Conservation (phyloP, 192 early-diverging fungal genomes). For the Backusella circina region DNA sequence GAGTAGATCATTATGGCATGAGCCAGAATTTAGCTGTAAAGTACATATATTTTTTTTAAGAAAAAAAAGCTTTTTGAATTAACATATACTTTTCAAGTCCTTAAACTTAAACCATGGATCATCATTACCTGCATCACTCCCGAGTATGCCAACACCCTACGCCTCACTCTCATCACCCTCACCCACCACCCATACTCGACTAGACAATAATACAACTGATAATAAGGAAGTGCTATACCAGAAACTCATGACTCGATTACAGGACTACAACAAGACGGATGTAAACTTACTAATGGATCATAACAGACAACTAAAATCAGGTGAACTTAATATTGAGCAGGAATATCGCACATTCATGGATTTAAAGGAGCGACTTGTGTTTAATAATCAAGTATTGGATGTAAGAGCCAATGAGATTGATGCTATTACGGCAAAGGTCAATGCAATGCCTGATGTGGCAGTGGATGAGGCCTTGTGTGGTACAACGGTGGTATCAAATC, state of each 20-base stretch:
- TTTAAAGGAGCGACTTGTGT: slow-evolving; percentile 55
- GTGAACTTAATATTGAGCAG: slow-evolving; percentile 59
- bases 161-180: slow-evolving; percentile 16
- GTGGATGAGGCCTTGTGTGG: slow-evolving; percentile 62
- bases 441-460: slow-evolving; percentile 53
- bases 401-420: slow-evolving; percentile 58
- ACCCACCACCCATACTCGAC: slow-evolving; percentile 36
- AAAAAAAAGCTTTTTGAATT: no score
- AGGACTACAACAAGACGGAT: slow-evolving; percentile 55
- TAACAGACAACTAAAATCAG: slow-evolving; percentile 69
- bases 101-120: neutral
- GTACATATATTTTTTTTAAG: no score
- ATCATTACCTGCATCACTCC: neutral
- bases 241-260: slow-evolving; percentile 51
- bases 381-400: slow-evolving; percentile 64
- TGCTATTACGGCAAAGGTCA: slow-evolving; percentile 45
- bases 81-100: neutral
- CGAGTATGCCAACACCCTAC: neutral
- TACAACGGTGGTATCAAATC: slow-evolving; percentile 65
- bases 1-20: slow-evolving; percentile 4
- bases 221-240: slow-evolving; percentile 62
- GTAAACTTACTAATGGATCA: slow-evolving; percentile 54
- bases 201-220: neutral
- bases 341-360: slow-evolving; percentile 58
- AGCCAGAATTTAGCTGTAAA: slow-evolving; percentile 14